Conservation (phyloP, 768 basidiomycete genomes). For the Wakefieldia striispora region DNA sequence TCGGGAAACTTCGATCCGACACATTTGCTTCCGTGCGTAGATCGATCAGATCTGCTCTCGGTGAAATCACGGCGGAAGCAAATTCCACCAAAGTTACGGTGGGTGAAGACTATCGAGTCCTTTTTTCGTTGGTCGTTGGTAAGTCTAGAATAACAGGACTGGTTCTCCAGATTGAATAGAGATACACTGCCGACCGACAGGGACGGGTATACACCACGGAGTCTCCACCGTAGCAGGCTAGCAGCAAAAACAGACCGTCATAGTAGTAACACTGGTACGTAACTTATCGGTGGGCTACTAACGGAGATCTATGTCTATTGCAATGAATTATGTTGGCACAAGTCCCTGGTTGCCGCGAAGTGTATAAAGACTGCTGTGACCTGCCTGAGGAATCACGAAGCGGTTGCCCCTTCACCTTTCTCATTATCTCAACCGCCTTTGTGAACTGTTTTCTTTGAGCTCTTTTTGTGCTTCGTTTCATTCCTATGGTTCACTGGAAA, state of each 20-base stretch:
- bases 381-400: constrained; percentile 5
- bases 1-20: not conserved
- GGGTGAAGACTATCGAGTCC: not conserved
- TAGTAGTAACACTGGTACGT: constrained; percentile 11
- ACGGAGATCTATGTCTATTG: constrained; percentile 8
- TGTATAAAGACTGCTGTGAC: constrained; percentile 17
- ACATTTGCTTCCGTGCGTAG: constrained; percentile 12
- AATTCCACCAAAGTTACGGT: not conserved
- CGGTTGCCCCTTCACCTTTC: constrained; percentile 1
- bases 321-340: constrained; percentile 4
- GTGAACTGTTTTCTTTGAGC: constrained; percentile 6
- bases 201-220: not conserved
- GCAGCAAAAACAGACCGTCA: not conserved
- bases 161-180: not conserved
- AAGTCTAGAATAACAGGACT: not conserved
- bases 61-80: not conserved
- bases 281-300: constrained; percentile 9
- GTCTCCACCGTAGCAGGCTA: too few relatives aligned
- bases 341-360: constrained; percentile 26
- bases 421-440: constrained; percentile 6
- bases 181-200: not conserved
- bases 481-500: constrained; percentile 28
- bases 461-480: constrained; percentile 13
- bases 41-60: not conserved
- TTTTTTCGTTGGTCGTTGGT: not conserved